Conservation (phyloP, 2,329 filamentous ascomycete genomes). For the Clarireedia homoeocarpa region DNA sequence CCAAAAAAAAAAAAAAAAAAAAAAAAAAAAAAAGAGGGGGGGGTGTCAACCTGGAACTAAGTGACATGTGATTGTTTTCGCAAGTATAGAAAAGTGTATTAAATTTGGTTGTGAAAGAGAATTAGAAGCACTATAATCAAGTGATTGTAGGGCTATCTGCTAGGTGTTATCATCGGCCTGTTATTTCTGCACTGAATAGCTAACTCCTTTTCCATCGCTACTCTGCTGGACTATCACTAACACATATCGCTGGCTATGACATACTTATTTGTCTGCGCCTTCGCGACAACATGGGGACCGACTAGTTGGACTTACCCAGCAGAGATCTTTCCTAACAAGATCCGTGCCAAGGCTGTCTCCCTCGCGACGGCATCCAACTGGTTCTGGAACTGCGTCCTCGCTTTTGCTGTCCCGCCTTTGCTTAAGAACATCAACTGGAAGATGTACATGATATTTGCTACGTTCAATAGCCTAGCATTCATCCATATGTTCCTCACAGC, state of each 20-base stretch:
- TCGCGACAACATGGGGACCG: slow-evolving; percentile 51
- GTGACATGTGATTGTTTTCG: too few species aligned
- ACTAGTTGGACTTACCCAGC: slow-evolving; percentile 50
- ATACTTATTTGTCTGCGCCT: slow-evolving; percentile 65
- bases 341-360: slow-evolving; percentile 66
- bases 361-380: slow-evolving; percentile 70
- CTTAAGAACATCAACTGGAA: slow-evolving; percentile 36
- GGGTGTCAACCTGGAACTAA: too few species aligned
- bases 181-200: too few species aligned
- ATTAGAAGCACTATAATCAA: too few species aligned
- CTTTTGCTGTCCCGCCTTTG: slow-evolving; percentile 43
- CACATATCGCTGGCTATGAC: slow-evolving; percentile 40
- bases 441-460: slow-evolving; percentile 68
- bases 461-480: slow-evolving; percentile 61
- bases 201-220: neutral
- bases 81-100: too few species aligned
- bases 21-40: too few species aligned
- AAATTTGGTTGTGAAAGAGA: too few species aligned
- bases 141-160: too few species aligned
- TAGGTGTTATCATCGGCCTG: too few species aligned
- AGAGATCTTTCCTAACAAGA: slow-evolving; percentile 61
- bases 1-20: too few species aligned
- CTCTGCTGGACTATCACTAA: neutral
- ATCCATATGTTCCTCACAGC: slow-evolving; percentile 49
- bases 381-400: slow-evolving; percentile 62